Percentiles rank a stretch among this genome's conserved stretches.
These are phyloP conservation scores for Ophiostoma pallidulum DNA, from an alignment of 2,329 filamentous ascomycete species.

Conservation along the genomic window DNA sequence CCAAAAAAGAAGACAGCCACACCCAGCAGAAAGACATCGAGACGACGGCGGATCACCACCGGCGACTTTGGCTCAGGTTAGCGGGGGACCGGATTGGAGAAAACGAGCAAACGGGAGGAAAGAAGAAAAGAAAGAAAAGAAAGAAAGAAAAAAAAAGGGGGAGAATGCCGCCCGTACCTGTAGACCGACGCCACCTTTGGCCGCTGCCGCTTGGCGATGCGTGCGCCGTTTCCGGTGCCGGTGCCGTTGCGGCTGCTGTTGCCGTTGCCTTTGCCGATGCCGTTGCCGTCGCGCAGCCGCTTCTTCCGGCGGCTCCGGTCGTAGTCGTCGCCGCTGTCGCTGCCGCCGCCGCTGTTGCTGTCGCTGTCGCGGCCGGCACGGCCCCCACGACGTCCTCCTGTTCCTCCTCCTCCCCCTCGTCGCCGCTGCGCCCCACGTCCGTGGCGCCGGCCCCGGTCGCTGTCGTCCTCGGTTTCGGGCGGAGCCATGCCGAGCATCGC, in stretches of 20 bases:
- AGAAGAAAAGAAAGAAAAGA: background rate
- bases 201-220: constrained; percentile 5
- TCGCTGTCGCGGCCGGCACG: background rate
- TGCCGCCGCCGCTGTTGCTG: background rate
- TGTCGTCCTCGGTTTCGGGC: constrained; percentile 12
- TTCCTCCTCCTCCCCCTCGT: too few species aligned
- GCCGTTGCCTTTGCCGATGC: background rate
- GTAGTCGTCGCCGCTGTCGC: background rate
- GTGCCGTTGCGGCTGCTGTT: background rate
- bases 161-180: background rate
- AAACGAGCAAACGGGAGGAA: too few species aligned
- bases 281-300: background rate
- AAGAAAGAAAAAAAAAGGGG: background rate
- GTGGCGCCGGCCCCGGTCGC: background rate
- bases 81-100: too few species aligned
- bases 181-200: constrained; percentile 5
- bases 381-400: too few species aligned
- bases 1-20: background rate
- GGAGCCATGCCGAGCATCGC: constrained; percentile 20
- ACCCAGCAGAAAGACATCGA: background rate
- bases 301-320: too few species aligned
- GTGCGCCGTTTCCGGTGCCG: background rate
- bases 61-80: too few species aligned
- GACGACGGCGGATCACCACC: too few species aligned
- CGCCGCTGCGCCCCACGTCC: too few species aligned